phyloP scores from a whole-genome alignment of 805 yeast genomes.

The Candida coleopterorum region DNA sequence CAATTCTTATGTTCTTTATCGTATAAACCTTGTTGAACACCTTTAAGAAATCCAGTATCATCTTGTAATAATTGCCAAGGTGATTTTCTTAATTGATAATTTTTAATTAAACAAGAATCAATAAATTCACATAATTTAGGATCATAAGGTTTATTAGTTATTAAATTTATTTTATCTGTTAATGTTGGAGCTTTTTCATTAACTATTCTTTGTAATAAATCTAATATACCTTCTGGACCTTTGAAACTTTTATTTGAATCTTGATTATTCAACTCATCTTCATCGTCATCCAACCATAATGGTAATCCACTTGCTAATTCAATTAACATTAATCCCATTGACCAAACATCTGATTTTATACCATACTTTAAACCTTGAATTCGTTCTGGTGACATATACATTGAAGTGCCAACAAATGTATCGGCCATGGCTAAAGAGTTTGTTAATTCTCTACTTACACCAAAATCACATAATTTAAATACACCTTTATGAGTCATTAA shows the following conservation, averaged over 20 bases:
- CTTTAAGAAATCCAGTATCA: constrained; percentile 23
- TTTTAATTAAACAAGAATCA: constrained; percentile 67
- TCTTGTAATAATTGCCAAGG: constrained; percentile 62
- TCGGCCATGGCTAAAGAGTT: constrained; percentile 85
- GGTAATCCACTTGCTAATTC: constrained; percentile 84
- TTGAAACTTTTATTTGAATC: constrained; percentile 16
- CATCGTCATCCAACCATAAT: constrained; percentile 61
- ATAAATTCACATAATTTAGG: constrained; percentile 60
- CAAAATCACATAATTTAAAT: constrained; percentile 92
- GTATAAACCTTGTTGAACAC: constrained; percentile 24
- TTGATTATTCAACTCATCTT: constrained; percentile 1
- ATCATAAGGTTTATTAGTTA: constrained; percentile 32
- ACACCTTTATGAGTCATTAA: constrained; percentile 81
- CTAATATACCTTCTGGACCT: constrained; percentile 81
- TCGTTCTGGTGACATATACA: constrained; percentile 95
- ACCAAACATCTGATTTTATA: constrained; percentile 97
- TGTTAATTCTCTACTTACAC: constrained; percentile 87
- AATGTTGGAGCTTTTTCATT: constrained; percentile 86
- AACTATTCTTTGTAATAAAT: constrained; percentile 85
- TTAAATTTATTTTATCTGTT: constrained; percentile 25
- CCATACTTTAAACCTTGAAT: constrained; percentile 93
- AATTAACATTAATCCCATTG: constrained; percentile 83
- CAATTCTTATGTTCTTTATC: constrained; percentile 36
- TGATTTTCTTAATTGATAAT: constrained; percentile 59
- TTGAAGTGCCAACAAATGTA: constrained; percentile 96